These are phyloP conservation scores for Phlyctochytrium arcticum DNA, from an alignment of 192 early-diverging fungal species.

Conservation along the genomic window DNA sequence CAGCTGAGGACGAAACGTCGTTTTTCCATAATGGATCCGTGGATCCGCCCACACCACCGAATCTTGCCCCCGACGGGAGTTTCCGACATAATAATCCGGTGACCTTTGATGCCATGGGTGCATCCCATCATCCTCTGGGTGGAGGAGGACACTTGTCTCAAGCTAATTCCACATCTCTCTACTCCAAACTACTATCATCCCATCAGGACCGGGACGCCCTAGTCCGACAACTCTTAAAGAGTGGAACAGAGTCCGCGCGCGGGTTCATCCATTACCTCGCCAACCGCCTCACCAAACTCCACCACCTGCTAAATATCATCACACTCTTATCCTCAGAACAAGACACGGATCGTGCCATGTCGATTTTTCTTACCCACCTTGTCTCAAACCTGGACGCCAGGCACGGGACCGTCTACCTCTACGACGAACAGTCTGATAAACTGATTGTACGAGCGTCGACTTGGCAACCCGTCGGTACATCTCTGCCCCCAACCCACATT, in stretches of 20 bases:
- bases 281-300: conserved; percentile 28
- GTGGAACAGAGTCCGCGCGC: conserved; percentile 14
- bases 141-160: neutral
- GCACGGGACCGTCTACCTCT: conserved; percentile 27
- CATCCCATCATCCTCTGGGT: neutral
- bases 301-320: conserved; percentile 28
- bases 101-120: no score
- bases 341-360: conserved; percentile 19
- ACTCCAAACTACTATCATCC: conserved; percentile 45
- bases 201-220: conserved; percentile 15
- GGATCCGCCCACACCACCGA: neutral
- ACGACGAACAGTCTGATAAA: conserved; percentile 18
- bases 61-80: neutral
- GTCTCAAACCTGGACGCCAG: conserved; percentile 21
- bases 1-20: neutral
- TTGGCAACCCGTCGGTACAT: conserved; percentile 11
- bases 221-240: conserved; percentile 23
- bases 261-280: conserved; percentile 35
- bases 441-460: conserved; percentile 23
- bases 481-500: neutral
- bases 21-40: neutral
- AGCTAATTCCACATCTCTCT: conserved; percentile 37
- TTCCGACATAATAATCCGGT: no score
- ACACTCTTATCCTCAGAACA: conserved; percentile 12
- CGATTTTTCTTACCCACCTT: conserved; percentile 21